These are phyloP conservation scores for Erodium trifolium DNA, from an alignment of 441 rosid species.

Conservation along the genomic window DNA sequence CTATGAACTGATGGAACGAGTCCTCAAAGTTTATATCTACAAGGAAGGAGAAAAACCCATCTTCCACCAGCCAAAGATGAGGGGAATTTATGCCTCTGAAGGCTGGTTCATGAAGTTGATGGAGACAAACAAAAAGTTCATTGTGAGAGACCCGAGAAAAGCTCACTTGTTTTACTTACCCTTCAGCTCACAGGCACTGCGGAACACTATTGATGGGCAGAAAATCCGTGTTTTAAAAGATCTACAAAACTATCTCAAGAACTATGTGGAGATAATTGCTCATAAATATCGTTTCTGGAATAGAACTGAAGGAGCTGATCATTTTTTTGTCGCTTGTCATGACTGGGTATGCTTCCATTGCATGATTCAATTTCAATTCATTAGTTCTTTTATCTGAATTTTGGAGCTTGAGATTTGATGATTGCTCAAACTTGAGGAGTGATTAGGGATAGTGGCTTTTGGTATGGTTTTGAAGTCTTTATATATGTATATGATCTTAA, in stretches of 20 bases:
- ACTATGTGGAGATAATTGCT: conserved; percentile 50
- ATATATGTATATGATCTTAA: not conserved
- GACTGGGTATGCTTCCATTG: conserved; percentile 70
- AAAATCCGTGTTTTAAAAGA: conserved; percentile 29
- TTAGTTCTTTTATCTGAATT: not conserved
- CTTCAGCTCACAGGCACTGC: conserved; percentile 51
- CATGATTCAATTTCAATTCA: conserved; percentile 9
- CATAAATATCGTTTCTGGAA: conserved; percentile 71
- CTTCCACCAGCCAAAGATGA: conserved; percentile 61
- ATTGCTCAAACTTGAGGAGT: not conserved
- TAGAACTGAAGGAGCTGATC: conserved; percentile 76
- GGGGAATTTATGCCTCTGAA: conserved; percentile 89
- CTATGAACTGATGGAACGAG: conserved; percentile 68
- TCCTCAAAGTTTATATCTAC: conserved; percentile 66
- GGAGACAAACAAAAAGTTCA: conserved; percentile 62
- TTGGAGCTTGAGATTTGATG: not conserved
- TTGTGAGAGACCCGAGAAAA: conserved; percentile 64
- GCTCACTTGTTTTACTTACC: conserved; percentile 90
- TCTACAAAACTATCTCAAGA: conserved; percentile 42
- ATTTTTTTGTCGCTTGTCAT: conserved; percentile 84
- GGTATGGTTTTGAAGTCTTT: not conserved
- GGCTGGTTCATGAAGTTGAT: conserved; percentile 94
- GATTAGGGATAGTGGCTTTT: not conserved
- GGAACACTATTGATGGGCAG: conserved; percentile 35
- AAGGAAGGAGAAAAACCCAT: conserved; percentile 78